Conservation (phyloP, 345 rosid species). For the Eucalyptus cloeziana region DNA sequence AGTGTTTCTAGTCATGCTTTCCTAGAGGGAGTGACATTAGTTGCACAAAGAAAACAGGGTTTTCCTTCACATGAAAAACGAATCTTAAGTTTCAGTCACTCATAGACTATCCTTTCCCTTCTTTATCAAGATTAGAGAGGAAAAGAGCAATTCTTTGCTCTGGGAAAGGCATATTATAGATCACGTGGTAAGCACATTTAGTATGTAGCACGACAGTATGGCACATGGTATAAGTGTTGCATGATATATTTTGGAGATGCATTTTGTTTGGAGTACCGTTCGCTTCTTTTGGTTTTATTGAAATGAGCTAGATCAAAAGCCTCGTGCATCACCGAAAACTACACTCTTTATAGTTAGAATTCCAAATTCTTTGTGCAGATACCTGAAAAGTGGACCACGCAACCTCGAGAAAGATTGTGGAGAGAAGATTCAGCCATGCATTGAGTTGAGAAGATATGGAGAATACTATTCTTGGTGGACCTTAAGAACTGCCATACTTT, state of each 20-base stretch:
- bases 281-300: background rate
- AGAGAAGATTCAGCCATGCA: slow-evolving; percentile 91
- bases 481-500: slow-evolving; percentile 2
- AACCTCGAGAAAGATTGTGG: slow-evolving; percentile 75
- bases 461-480: slow-evolving; percentile 92
- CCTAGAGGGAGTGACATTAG: background rate
- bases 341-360: background rate
- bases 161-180: background rate
- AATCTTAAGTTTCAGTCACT: background rate
- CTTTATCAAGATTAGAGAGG: background rate
- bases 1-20: background rate
- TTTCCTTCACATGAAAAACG: background rate
- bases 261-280: background rate
- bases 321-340: background rate
- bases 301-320: background rate
- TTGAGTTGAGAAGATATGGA: slow-evolving; percentile 82
- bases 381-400: slow-evolving; percentile 81
- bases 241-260: background rate
- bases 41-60: background rate
- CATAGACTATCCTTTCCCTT: background rate
- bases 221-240: background rate
- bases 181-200: background rate
- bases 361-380: slow-evolving; percentile 21
- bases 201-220: background rate
- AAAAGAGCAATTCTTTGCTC: background rate